Percentiles rank a stretch among this genome's conserved stretches.
Conservation (phyloP, 305 asterid species). For the Ilex paraguariensis region DNA sequence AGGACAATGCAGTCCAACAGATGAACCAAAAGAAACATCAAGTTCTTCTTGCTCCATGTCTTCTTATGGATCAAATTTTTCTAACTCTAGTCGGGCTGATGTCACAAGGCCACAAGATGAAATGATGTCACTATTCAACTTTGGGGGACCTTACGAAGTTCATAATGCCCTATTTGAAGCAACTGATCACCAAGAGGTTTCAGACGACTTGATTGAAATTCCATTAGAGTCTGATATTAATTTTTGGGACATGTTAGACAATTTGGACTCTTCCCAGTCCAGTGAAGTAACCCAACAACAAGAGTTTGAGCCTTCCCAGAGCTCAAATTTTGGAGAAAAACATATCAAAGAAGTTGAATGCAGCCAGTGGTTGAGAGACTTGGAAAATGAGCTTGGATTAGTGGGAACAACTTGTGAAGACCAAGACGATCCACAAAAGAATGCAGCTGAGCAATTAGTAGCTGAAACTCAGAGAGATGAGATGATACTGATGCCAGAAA, state of each 20-base stretch:
- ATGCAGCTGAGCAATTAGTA: slow-evolving; percentile 6
- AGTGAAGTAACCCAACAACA: slow-evolving; percentile 3
- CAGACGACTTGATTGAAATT: slow-evolving; percentile 20
- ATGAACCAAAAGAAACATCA: slow-evolving; percentile 6
- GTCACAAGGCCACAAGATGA: too few relatives aligned
- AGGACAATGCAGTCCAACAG: neutral
- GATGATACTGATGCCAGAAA: slow-evolving; percentile 20
- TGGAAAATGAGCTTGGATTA: slow-evolving; percentile 58
- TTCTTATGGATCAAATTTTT: slow-evolving; percentile 23
- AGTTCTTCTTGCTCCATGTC: slow-evolving; percentile 16
- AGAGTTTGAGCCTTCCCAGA: neutral
- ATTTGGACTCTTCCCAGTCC: slow-evolving; percentile 18
- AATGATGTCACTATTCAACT: too few relatives aligned
- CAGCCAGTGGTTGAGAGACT: slow-evolving; percentile 36
- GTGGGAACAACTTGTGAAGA: slow-evolving; percentile 15
- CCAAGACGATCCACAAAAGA: slow-evolving; percentile 1
- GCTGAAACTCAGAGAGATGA: slow-evolving; percentile 1
- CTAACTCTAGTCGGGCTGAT: slow-evolving; percentile 4
- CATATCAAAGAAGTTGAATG: slow-evolving; percentile 12
- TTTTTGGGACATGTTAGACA: slow-evolving; percentile 42
- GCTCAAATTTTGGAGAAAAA: neutral
- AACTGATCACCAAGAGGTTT: neutral
- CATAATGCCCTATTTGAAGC: too few relatives aligned
- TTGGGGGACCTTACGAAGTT: too few relatives aligned
- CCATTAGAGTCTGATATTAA: slow-evolving; percentile 34